A percentile compares a stretch with the other conserved stretches of the same genome.
Evolutionary conservation across 2,329 filamentous ascomycete genomes (phyloP).

Genomic region (Hymenoscyphus occultus): DNA sequence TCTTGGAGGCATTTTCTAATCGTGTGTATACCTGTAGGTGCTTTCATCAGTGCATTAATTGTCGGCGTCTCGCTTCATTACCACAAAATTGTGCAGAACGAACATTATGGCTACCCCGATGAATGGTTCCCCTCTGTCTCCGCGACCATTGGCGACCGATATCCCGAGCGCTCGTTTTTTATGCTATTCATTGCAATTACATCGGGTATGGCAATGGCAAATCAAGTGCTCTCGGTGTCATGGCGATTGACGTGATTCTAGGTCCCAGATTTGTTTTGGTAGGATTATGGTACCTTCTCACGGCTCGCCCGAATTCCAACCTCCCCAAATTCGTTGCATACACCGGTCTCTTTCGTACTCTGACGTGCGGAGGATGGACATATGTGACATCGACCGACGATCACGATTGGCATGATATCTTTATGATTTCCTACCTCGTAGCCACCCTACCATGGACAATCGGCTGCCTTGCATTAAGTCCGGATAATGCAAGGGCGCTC

Average conservation of each 20-base stretch:
- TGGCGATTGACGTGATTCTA: conserved; percentile 36
- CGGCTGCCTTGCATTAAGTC: conserved; percentile 84
- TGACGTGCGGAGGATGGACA: conserved; percentile 97
- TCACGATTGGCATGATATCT: conserved; percentile 97
- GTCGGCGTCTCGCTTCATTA: conserved; percentile 84
- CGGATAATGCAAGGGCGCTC: conserved; percentile 75
- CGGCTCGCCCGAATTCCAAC: conserved; percentile 67
- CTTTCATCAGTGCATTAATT: conserved; percentile 81
- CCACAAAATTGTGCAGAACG: conserved; percentile 95
- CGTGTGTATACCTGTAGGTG: conserved; percentile 48
- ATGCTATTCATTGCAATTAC: conserved; percentile 97
- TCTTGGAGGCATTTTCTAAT: conserved; percentile 21
- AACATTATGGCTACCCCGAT: conserved; percentile 89
- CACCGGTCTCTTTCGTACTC: conserved; percentile 79
- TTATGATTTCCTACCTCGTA: conserved; percentile 98
- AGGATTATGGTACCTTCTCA: conserved; percentile 87
- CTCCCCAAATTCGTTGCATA: conserved; percentile 79
- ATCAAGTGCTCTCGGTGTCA: not conserved
- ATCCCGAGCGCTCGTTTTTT: conserved; percentile 94
- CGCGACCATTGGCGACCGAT: conserved; percentile 93
- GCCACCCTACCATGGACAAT: conserved; percentile 93
- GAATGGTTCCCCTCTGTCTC: conserved; percentile 98
- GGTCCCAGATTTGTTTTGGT: conserved; percentile 90
- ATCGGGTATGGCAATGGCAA: conserved; percentile 58
- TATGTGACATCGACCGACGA: conserved; percentile 98